Evolutionary conservation across 78 protist genomes (phyloP).

Genomic region (Cyanophora paradoxa): DNA sequence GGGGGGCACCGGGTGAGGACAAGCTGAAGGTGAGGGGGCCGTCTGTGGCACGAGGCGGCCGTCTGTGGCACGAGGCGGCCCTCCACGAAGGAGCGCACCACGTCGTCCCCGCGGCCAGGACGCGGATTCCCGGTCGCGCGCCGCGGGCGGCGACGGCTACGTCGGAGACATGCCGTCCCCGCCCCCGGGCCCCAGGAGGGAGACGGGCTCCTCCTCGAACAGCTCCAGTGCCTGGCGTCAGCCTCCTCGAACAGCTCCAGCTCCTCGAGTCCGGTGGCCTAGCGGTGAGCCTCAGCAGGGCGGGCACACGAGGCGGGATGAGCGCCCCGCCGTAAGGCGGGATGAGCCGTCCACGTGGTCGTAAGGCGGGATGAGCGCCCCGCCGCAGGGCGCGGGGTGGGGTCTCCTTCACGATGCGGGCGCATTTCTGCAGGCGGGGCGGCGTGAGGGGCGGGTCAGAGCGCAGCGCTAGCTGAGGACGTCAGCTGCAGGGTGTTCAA

Average conservation of each 20-base stretch:
- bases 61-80: not conserved
- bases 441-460: not conserved
- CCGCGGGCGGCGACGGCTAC: conserved; percentile 24
- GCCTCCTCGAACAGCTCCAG: too few species aligned
- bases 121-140: conserved; percentile 25
- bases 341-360: conserved; percentile 47
- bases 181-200: conserved; percentile 63
- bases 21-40: conserved; percentile 50
- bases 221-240: conserved; percentile 34
- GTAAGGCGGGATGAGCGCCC: conserved; percentile 59
- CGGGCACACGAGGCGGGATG: conserved; percentile 11
- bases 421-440: not conserved
- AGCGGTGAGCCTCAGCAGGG: not conserved
- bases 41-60: conserved; percentile 56
- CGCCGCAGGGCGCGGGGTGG: not conserved
- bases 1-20: not conserved
- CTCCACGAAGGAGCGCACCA: conserved; percentile 9
- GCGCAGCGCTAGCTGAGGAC: not conserved
- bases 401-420: conserved; percentile 8
- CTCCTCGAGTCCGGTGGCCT: not conserved
- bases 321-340: conserved; percentile 77
- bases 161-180: conserved; percentile 75
- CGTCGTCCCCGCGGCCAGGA: conserved; percentile 74
- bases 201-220: conserved; percentile 35
- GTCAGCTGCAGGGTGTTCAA: not conserved